Conservation (phyloP, 768 basidiomycete species). For the Trametes sanguinea region DNA sequence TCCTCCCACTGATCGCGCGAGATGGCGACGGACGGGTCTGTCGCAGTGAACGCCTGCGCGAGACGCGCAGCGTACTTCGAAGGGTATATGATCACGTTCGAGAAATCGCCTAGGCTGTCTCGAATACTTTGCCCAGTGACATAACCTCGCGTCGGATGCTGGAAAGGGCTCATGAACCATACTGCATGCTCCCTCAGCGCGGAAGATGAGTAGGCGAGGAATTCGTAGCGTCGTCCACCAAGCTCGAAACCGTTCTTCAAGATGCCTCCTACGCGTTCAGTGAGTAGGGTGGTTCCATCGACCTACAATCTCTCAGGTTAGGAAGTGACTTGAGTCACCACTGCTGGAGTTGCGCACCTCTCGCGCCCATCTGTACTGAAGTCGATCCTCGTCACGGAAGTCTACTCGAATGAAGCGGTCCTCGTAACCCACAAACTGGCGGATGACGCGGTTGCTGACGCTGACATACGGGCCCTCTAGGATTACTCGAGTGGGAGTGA, state of each 20-base stretch:
- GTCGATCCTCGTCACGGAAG: constrained; percentile 80
- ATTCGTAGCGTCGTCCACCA: constrained; percentile 73
- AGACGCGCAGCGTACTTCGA: constrained; percentile 84
- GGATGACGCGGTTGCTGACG: constrained; percentile 81
- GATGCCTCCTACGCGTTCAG: constrained; percentile 30
- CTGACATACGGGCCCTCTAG: constrained; percentile 76
- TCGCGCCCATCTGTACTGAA: constrained; percentile 72
- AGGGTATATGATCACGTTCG: constrained; percentile 45
- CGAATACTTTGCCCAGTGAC: constrained; percentile 65
- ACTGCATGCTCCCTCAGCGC: constrained; percentile 79
- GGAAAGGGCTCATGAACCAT: constrained; percentile 77
- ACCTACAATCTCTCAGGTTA: constrained; percentile 7
- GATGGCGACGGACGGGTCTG: constrained; percentile 70
- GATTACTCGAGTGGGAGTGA: constrained; percentile 40
- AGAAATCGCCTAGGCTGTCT: constrained; percentile 66
- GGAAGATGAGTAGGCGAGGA: constrained; percentile 81
- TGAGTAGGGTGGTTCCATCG: constrained; percentile 30
- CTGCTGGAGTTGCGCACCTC: constrained; percentile 40
- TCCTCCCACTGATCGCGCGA: constrained; percentile 58
- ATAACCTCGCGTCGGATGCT: constrained; percentile 41
- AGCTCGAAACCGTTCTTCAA: constrained; percentile 61
- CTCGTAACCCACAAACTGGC: constrained; percentile 58
- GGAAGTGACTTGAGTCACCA: not conserved
- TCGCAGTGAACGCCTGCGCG: constrained; percentile 83
- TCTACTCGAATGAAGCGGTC: constrained; percentile 81